Evolutionary conservation across 805 yeast genomes (phyloP).

Genomic region (Starmerella scarabaei): DNA sequence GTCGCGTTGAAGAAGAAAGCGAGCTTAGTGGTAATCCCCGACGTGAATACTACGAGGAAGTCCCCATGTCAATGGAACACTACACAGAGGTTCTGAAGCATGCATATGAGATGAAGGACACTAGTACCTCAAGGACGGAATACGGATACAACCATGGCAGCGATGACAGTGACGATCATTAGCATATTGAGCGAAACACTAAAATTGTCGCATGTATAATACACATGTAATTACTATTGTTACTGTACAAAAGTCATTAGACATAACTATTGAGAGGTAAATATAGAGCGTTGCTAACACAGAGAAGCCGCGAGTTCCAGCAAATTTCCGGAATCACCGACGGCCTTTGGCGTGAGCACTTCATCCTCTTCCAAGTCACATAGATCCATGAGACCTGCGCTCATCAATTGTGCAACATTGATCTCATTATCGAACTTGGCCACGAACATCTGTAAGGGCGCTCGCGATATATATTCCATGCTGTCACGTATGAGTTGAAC

Average conservation of each 20-base stretch:
- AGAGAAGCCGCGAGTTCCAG: background rate
- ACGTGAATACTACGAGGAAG: background rate
- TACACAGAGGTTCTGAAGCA: background rate
- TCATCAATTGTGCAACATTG: background rate
- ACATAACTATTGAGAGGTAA: background rate
- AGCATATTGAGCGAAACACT: background rate
- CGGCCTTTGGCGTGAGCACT: background rate
- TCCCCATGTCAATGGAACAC: background rate
- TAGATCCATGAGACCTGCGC: background rate
- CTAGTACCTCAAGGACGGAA: background rate
- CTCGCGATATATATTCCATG: background rate
- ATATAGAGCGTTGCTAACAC: background rate
- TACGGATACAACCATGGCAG: background rate
- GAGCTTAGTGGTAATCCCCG: background rate
- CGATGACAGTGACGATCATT: background rate
- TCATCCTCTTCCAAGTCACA: background rate
- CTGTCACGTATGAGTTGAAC: conserved; percentile 1
- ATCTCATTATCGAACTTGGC: background rate
- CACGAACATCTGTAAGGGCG: background rate
- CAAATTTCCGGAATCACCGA: background rate
- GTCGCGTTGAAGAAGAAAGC: too few species aligned
- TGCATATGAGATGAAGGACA: background rate
- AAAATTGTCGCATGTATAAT: background rate
- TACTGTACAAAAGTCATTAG: background rate
- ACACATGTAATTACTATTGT: background rate